These are phyloP conservation scores for Cetradonia linearis DNA, from an alignment of 495 filamentous ascomycete genomes.

Conservation along the genomic window DNA sequence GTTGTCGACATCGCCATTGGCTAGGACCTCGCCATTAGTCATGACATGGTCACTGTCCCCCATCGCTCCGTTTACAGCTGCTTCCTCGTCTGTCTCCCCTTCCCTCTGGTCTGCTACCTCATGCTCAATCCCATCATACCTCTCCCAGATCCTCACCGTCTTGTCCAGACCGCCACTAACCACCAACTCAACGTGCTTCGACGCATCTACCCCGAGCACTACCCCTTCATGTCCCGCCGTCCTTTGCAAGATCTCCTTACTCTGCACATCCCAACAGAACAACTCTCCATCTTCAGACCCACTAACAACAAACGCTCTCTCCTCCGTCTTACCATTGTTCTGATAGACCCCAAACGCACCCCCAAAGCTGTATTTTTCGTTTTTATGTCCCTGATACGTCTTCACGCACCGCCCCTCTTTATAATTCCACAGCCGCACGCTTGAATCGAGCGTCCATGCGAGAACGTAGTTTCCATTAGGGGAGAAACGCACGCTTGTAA, in stretches of 20 bases:
- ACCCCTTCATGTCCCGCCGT: slow-evolving; percentile 62
- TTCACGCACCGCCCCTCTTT: slow-evolving; percentile 80
- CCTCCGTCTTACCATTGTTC: slow-evolving; percentile 29
- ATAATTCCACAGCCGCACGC: slow-evolving; percentile 89
- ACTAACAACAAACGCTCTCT: slow-evolving; percentile 57
- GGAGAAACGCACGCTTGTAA: slow-evolving; percentile 81
- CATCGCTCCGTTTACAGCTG: neutral
- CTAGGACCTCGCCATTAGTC: neutral
- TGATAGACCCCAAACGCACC: slow-evolving; percentile 68
- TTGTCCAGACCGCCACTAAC: slow-evolving; percentile 56
- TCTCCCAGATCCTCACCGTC: slow-evolving; percentile 55
- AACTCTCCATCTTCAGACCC: slow-evolving; percentile 83
- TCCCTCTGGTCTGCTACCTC: too few relatives aligned
- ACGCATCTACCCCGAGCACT: slow-evolving; percentile 76
- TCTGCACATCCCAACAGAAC: slow-evolving; percentile 80
- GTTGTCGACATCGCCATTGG: neutral
- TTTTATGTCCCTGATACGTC: slow-evolving; percentile 91
- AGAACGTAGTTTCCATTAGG: slow-evolving; percentile 90
- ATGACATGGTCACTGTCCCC: neutral
- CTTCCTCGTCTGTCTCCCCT: neutral
- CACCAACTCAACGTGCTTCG: slow-evolving; percentile 34
- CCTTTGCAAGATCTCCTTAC: slow-evolving; percentile 68
- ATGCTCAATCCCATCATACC: slow-evolving; percentile 25
- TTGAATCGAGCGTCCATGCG: slow-evolving; percentile 83
- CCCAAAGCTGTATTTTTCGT: slow-evolving; percentile 69